These are phyloP conservation scores for Saccharomyces hybrid DNA, from an alignment of 1,139 yeast genomes.

Conservation along the genomic window DNA sequence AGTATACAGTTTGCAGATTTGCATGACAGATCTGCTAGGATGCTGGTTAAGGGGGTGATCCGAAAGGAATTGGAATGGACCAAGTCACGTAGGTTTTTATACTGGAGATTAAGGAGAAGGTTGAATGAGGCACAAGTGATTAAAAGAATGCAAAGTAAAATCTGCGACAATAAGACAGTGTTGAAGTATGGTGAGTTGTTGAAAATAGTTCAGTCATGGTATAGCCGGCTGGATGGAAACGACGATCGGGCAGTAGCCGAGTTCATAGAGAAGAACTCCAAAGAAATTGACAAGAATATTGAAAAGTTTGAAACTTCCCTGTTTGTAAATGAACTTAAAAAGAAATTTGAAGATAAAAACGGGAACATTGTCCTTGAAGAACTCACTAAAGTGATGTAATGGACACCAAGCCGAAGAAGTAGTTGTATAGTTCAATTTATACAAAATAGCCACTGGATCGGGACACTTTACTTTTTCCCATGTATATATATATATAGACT, in stretches of 20 bases:
- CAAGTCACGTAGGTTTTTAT: slow-evolving; percentile 87
- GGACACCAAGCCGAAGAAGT: not conserved
- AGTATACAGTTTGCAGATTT: slow-evolving; percentile 95
- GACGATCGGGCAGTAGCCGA: slow-evolving; percentile 73
- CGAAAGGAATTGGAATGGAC: slow-evolving; percentile 79
- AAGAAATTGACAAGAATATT: slow-evolving; percentile 51
- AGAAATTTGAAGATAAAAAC: not conserved
- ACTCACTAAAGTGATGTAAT: not conserved
- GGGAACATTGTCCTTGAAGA: not conserved
- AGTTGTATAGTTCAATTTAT: not conserved
- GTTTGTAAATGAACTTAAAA: not conserved
- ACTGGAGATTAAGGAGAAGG: slow-evolving; percentile 98
- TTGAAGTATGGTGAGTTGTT: slow-evolving; percentile 73
- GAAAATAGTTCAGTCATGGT: slow-evolving; percentile 56
- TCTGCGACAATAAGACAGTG: slow-evolving; percentile 56
- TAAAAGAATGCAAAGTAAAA: slow-evolving; percentile 61
- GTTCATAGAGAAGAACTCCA: slow-evolving; percentile 79
- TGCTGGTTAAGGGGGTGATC: slow-evolving; percentile 90
- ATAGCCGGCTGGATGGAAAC: slow-evolving; percentile 51
- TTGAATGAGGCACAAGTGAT: slow-evolving; percentile 84
- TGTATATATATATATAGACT: not conserved
- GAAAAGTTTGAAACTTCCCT: slow-evolving; percentile 47
- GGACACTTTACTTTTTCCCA: not conserved
- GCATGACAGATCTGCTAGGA: slow-evolving; percentile 97
- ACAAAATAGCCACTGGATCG: not conserved